phyloP scores from a whole-genome alignment of 2,329 filamentous ascomycete genomes.

The Colletotrichum liriopes region DNA sequence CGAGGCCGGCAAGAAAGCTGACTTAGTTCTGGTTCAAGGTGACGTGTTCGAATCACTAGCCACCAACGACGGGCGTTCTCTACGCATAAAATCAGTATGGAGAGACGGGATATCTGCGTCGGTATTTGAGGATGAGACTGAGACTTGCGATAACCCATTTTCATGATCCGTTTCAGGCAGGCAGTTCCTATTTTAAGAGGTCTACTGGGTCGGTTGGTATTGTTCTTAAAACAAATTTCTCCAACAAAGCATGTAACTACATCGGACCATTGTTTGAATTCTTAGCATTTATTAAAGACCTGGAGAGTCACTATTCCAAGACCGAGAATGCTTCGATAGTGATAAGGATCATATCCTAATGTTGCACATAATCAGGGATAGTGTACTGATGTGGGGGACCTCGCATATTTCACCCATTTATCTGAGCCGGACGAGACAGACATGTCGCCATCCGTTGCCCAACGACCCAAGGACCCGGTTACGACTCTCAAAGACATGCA shows the following conservation, averaged over 20 bases:
- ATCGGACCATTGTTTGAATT: neutral
- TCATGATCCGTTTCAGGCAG: neutral
- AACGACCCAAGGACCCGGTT: neutral
- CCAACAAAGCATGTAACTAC: neutral
- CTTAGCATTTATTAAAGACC: too few relatives aligned
- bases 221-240: neutral
- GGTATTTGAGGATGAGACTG: neutral
- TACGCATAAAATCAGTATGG: constrained; percentile 42
- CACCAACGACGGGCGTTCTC: neutral
- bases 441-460: neutral
- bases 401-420: neutral
- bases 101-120: constrained; percentile 20
- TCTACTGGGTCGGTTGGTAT: too few relatives aligned
- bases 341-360: neutral
- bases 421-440: too few relatives aligned
- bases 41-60: constrained; percentile 32
- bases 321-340: neutral
- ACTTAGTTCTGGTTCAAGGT: constrained; percentile 42
- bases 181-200: too few relatives aligned
- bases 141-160: neutral
- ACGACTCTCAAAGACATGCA: neutral
- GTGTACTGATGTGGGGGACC: neutral
- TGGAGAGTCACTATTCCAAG: neutral
- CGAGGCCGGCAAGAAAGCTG: constrained; percentile 35
- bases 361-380: neutral